Conservation (phyloP, 2,329 filamentous ascomycete species). For the Peltaster fructicola region DNA sequence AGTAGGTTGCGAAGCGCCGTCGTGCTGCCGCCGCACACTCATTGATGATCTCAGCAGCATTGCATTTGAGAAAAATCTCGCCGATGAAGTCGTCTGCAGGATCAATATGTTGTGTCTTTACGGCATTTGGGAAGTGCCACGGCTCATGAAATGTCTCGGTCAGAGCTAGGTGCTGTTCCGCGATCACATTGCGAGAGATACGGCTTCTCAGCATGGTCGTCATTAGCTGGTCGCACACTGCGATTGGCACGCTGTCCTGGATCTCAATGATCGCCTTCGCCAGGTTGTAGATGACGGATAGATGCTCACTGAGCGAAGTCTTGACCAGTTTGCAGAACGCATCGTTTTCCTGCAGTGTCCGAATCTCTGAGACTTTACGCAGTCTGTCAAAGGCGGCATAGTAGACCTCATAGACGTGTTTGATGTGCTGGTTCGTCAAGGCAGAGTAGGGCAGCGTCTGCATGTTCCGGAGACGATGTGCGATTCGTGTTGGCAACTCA, state of each 20-base stretch:
- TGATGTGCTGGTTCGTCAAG: constrained; percentile 86
- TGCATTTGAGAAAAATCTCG: constrained; percentile 86
- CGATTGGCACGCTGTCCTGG: constrained; percentile 59
- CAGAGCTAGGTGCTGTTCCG: constrained; percentile 87
- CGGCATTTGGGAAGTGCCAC: constrained; percentile 72
- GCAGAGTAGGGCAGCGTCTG: constrained; percentile 91
- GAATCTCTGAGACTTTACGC: constrained; percentile 67
- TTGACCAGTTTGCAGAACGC: constrained; percentile 64
- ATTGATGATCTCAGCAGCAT: constrained; percentile 74
- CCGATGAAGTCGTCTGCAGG: constrained; percentile 72
- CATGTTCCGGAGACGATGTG: constrained; percentile 91
- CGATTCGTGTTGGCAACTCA: constrained; percentile 75
- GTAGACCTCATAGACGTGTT: constrained; percentile 90
- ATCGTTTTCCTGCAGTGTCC: constrained; percentile 78
- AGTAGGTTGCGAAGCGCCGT: constrained; percentile 55
- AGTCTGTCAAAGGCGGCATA: constrained; percentile 91
- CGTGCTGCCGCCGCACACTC: constrained; percentile 62
- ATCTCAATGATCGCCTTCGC: constrained; percentile 91
- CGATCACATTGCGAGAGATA: constrained; percentile 89
- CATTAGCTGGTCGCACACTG: constrained; percentile 85
- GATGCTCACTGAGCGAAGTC: constrained; percentile 65
- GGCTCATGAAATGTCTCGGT: constrained; percentile 86
- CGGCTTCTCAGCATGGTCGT: constrained; percentile 79
- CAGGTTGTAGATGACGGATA: constrained; percentile 83
- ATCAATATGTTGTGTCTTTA: constrained; percentile 40